Percentiles rank a stretch among this genome's conserved stretches.
Conservation (phyloP, 192 early-diverging fungal genomes). For the Chytriomyces sp. region DNA sequence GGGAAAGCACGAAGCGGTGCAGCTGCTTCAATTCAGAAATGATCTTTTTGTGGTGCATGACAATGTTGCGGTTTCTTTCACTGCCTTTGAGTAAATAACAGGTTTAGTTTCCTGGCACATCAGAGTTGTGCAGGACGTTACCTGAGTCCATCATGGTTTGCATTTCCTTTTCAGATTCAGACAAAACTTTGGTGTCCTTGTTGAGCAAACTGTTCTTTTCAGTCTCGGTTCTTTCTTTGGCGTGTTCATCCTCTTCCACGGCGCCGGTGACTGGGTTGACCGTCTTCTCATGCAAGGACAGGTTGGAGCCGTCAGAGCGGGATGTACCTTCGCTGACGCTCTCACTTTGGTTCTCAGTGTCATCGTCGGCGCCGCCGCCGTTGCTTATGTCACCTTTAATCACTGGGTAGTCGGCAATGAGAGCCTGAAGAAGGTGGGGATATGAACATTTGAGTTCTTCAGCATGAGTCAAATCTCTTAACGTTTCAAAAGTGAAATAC, state of each 20-base stretch:
- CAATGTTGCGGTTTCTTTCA: constrained; percentile 19
- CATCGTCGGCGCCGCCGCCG: background rate
- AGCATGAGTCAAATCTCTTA: background rate
- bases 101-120: background rate
- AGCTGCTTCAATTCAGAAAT: constrained; percentile 26
- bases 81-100: background rate
- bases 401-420: constrained; percentile 34
- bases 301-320: constrained; percentile 5
- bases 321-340: background rate
- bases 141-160: constrained; percentile 4
- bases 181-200: constrained; percentile 19
- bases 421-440: constrained; percentile 14
- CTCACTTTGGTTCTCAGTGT: constrained; percentile 6
- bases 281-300: constrained; percentile 3
- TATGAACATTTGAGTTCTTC: background rate
- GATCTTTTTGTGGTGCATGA: constrained; percentile 35
- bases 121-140: background rate
- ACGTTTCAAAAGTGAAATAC: background rate
- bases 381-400: constrained; percentile 24
- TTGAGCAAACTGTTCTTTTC: constrained; percentile 16
- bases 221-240: background rate
- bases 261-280: background rate
- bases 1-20: background rate
- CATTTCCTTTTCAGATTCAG: constrained; percentile 27
- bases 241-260: background rate